These are phyloP conservation scores for Trichoderma hamatum DNA, from an alignment of 2,329 filamentous ascomycete genomes.

Conservation along the genomic window DNA sequence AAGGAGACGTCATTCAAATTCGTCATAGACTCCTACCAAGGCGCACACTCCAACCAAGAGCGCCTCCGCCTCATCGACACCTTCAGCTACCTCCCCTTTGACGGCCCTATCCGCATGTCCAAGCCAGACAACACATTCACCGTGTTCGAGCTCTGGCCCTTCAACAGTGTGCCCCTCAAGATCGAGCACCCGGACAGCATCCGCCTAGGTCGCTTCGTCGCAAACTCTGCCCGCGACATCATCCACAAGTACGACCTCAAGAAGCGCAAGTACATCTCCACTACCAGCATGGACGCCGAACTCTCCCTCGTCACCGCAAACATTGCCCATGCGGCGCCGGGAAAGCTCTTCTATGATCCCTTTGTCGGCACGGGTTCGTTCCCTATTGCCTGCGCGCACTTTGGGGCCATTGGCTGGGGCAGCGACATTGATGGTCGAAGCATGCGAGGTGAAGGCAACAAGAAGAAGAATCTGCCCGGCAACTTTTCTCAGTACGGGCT, in stretches of 20 bases:
- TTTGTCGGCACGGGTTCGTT: slow-evolving; percentile 97
- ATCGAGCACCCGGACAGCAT: slow-evolving; percentile 59
- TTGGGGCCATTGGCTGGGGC: slow-evolving; percentile 80
- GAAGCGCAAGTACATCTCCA: slow-evolving; percentile 90
- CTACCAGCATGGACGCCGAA: slow-evolving; percentile 96
- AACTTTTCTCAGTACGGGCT: slow-evolving; percentile 88
- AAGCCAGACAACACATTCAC: slow-evolving; percentile 74
- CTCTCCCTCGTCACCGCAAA: slow-evolving; percentile 90
- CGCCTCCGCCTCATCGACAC: slow-evolving; percentile 79
- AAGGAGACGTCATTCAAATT: slow-evolving; percentile 75
- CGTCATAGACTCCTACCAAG: slow-evolving; percentile 78
- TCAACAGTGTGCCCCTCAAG: slow-evolving; percentile 52
- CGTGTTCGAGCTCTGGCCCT: slow-evolving; percentile 80
- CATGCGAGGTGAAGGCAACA: slow-evolving; percentile 70
- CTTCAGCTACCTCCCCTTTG: slow-evolving; percentile 77
- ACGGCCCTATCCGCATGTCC: slow-evolving; percentile 77
- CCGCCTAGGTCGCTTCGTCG: slow-evolving; percentile 74
- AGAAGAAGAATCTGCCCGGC: slow-evolving; percentile 55
- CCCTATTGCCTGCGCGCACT: slow-evolving; percentile 85
- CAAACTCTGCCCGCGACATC: slow-evolving; percentile 66
- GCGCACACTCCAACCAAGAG: slow-evolving; percentile 63
- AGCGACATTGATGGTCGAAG: slow-evolving; percentile 93
- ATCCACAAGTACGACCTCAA: slow-evolving; percentile 83
- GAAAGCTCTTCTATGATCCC: slow-evolving; percentile 88
- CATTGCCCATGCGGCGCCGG: slow-evolving; percentile 78